Base-by-base conservation (phyloP, 2,329 filamentous ascomycete species). In the Teratosphaeria viscida region DNA sequence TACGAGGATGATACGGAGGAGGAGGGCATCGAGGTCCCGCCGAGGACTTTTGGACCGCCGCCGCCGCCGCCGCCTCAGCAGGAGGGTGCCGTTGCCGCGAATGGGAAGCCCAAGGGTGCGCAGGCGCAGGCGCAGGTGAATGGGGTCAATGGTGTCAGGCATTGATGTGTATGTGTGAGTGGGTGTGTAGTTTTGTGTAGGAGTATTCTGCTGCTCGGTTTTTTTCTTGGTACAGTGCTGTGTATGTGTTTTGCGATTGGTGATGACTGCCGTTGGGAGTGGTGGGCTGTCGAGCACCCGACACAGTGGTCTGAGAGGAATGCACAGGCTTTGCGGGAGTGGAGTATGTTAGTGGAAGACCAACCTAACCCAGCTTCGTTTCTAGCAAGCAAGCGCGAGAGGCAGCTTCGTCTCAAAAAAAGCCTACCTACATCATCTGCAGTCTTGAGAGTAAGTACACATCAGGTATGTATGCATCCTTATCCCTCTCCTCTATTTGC, bases 1-100 rank as follows among this genome's bases (percentile, higher is more conserved):
- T 11, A 39, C 12, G 35, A 39, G 35, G 83, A 84, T 61, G 82
- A 87, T 55, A 81, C 82, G 32, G 81, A 84, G 61, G 81, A 80
- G 54, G 79, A 80, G 57, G 65, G 64, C 52, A 63, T 68, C n/a
- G 62, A 70, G 29, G 62, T 64, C 55, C 39, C 26, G 52, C 52
- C 52, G n/a, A 29, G 66, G 55, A 68, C 77, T 74, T 69, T 70
- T 73, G 64, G 78, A 26, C 79, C 79, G 29, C 79, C 79, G 19
- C 80, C 80, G 10, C 79, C 79, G 10, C 78, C 77, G 47, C 75
- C 79, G 43, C 67, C 77, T 19, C 64, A 64, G 34, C 59, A 65
- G 57, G 62, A 5, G 4, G 29, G 29, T 32, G 29, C 7, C 7
- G 29, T 61, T 23, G 52, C 65, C 60, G 62, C 61, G 19, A 67